phyloP scores from a whole-genome alignment of 2,329 filamentous ascomycete species.

The Bipolaris zeicola region DNA sequence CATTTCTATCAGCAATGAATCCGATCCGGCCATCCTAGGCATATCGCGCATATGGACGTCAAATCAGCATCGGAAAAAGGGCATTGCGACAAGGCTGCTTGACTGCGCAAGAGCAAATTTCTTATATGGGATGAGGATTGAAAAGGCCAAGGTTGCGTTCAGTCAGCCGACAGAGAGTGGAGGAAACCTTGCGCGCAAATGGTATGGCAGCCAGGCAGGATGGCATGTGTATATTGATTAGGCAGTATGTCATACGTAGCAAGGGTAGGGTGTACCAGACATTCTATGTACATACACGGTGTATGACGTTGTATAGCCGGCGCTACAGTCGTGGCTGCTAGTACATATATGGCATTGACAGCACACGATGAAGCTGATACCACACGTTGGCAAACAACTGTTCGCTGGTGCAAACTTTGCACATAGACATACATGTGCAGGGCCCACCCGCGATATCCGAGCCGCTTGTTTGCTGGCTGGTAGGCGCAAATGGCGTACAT shows the following conservation, averaged over 20 bases:
- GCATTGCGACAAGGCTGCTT: slow-evolving; percentile 63
- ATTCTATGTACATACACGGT: neutral
- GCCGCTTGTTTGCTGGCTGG: neutral
- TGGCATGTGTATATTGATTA: slow-evolving; percentile 68
- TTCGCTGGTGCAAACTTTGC: neutral
- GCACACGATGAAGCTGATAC: neutral
- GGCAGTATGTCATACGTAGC: slow-evolving; percentile 27
- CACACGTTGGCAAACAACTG: neutral
- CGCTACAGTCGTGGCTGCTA: neutral
- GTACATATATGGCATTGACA: neutral
- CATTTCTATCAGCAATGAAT: slow-evolving; percentile 52
- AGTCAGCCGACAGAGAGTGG: slow-evolving; percentile 70
- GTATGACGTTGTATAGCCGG: neutral
- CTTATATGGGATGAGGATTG: slow-evolving; percentile 60
- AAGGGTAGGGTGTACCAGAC: too few species aligned
- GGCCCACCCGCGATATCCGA: neutral
- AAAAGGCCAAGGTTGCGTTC: slow-evolving; percentile 64
- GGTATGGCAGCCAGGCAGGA: slow-evolving; percentile 60
- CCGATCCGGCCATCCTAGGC: slow-evolving; percentile 60
- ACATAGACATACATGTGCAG: neutral
- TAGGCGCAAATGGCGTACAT: slow-evolving; percentile 9
- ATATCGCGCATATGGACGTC: slow-evolving; percentile 71
- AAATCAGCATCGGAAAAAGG: slow-evolving; percentile 59
- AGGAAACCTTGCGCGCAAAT: slow-evolving; percentile 61
- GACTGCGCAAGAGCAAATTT: slow-evolving; percentile 62